phyloP scores from a whole-genome alignment of 2,329 filamentous ascomycete species.

The Chaetomium strumarium region DNA sequence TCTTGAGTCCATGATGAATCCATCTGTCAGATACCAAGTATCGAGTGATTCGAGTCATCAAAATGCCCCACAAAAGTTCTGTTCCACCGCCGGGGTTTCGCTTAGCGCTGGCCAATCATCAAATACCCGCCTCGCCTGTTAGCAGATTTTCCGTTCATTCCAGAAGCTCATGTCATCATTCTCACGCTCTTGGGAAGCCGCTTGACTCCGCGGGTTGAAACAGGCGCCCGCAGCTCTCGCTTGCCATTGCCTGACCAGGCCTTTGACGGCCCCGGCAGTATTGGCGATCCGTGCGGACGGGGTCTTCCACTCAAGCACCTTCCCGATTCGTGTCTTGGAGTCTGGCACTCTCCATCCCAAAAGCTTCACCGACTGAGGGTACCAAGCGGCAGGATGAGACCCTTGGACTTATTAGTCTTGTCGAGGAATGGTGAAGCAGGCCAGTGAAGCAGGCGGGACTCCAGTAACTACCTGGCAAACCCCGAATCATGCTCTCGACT shows the following conservation, averaged over 20 bases:
- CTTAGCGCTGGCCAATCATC: conserved; percentile 33
- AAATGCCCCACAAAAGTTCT: conserved; percentile 1
- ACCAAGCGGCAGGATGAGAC: conserved; percentile 4
- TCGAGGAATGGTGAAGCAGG: background rate
- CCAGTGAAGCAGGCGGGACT: too few species aligned
- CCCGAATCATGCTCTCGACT: background rate
- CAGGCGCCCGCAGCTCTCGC: background rate
- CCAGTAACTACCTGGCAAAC: background rate
- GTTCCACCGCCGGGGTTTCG: conserved; percentile 23
- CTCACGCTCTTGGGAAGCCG: too few species aligned
- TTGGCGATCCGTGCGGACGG: conserved; percentile 3
- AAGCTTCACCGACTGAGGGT: background rate
- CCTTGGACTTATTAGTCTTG: conserved; percentile 2
- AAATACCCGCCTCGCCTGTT: conserved; percentile 31
- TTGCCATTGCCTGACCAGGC: conserved; percentile 11
- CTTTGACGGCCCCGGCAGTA: background rate
- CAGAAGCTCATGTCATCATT: background rate
- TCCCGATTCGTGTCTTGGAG: conserved; percentile 3
- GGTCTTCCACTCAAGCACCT: conserved; percentile 1
- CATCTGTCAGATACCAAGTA: background rate
- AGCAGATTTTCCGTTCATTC: conserved; percentile 5
- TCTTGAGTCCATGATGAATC: too few species aligned
- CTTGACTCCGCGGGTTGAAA: background rate
- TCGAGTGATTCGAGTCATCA: background rate
- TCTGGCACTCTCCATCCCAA: background rate